phyloP scores from a whole-genome alignment of 208 protist species.

The Vickermania spadyakhi region DNA sequence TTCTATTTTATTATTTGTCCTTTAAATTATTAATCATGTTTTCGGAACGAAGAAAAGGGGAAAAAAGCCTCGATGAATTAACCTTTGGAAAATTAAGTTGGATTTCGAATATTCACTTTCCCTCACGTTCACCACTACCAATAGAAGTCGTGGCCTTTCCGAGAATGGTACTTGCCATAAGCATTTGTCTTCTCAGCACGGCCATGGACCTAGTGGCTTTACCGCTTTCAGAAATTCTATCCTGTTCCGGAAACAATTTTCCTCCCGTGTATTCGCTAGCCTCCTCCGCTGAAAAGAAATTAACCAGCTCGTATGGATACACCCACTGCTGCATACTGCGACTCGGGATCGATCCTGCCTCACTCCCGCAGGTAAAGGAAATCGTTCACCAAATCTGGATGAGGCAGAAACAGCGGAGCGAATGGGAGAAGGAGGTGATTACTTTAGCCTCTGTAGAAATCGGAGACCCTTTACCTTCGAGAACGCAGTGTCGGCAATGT shows the following conservation, averaged over 20 bases:
- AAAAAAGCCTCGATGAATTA: no score
- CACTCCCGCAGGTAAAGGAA: conserved; percentile 30
- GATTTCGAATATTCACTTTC: no score
- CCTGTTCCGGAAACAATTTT: not conserved
- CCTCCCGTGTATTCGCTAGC: conserved; percentile 28
- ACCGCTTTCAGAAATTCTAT: conserved; percentile 55
- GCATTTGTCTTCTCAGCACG: conserved; percentile 54
- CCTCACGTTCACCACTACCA: no score
- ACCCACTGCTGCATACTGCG: conserved; percentile 70
- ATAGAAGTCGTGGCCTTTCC: not conserved
- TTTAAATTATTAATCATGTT: no score
- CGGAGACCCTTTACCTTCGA: conserved; percentile 36
- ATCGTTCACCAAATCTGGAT: conserved; percentile 32
- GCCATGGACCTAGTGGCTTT: conserved; percentile 55
- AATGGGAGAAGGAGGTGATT: conserved; percentile 26
- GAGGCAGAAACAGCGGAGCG: conserved; percentile 13
- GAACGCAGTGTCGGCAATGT: conserved; percentile 19
- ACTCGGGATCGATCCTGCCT: conserved; percentile 42
- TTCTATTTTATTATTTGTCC: no score
- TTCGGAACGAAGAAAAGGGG: no score
- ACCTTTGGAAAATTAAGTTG: no score
- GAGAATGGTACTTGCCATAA: conserved; percentile 58
- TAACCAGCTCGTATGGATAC: conserved; percentile 36
- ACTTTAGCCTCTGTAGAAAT: conserved; percentile 21
- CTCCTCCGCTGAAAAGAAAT: conserved; percentile 41